Conservation (phyloP, 148 eudicot genomes). For the Gaultheria prostrata region DNA sequence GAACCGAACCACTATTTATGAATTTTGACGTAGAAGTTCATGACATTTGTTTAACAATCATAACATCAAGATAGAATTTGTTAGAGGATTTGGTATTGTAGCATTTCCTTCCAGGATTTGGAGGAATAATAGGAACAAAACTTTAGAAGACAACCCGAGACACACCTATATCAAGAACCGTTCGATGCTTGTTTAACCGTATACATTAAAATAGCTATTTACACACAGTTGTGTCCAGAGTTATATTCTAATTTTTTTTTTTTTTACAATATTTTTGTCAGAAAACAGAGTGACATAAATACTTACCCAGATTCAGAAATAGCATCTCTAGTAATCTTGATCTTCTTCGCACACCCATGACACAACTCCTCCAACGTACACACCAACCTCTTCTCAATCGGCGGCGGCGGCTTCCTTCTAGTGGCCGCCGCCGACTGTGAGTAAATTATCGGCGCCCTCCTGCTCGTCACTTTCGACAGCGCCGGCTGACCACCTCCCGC, state of each 20-base stretch:
- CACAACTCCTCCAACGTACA: constrained; percentile 82
- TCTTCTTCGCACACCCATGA: constrained; percentile 61
- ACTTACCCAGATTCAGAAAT: constrained; percentile 64
- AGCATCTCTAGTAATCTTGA: constrained; percentile 54
- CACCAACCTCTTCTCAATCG: constrained; percentile 55
- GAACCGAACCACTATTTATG: too few species aligned
- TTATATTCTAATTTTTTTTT: neutral
- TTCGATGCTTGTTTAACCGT: neutral
- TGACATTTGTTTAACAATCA: too few species aligned
- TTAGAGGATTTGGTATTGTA: too few species aligned
- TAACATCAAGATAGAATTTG: too few species aligned
- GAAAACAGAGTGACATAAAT: constrained; percentile 13
- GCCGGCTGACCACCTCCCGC: neutral
- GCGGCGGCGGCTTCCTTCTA: constrained; percentile 41
- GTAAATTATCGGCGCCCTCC: constrained; percentile 57
- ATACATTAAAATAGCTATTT: too few species aligned
- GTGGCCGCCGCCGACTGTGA: constrained; percentile 40
- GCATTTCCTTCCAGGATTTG: too few species aligned
- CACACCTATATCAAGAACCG: too few species aligned
- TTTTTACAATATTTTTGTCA: neutral
- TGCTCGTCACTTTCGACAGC: constrained; percentile 19
- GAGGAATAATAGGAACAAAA: too few species aligned
- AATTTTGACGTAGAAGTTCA: too few species aligned
- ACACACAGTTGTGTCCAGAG: neutral
- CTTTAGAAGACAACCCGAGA: too few species aligned